Evolutionary conservation across 164 flowering plant genomes (phyloP).

Genomic region (Nelumbo lutea): DNA sequence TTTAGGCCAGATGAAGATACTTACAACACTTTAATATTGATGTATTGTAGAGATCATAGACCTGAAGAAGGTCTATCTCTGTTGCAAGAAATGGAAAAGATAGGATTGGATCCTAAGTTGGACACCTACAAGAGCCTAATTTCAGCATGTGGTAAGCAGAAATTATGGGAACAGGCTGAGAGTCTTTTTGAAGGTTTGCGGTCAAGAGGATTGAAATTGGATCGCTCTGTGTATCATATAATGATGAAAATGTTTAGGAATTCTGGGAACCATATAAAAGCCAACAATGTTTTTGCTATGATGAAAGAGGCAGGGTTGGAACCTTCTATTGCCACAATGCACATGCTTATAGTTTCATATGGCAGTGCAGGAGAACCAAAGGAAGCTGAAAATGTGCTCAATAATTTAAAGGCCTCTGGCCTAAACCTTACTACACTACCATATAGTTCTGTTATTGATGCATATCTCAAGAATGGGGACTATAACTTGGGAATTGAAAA

Average conservation of each 20-base stretch:
- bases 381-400: conserved; percentile 82
- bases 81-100: conserved; percentile 64
- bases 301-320: conserved; percentile 83
- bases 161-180: conserved; percentile 64
- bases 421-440: conserved; percentile 48
- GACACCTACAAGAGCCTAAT: conserved; percentile 85
- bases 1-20: conserved; percentile 76
- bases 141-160: conserved; percentile 69
- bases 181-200: conserved; percentile 62
- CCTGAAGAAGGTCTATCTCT: conserved; percentile 83
- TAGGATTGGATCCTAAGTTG: conserved; percentile 64
- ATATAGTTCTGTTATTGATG: conserved; percentile 87
- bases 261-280: conserved; percentile 62
- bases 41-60: conserved; percentile 83
- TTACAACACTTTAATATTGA: conserved; percentile 76
- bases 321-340: conserved; percentile 90
- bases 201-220: conserved; percentile 55
- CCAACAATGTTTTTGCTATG: conserved; percentile 53
- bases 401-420: conserved; percentile 46
- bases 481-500: conserved; percentile 60
- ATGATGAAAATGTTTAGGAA: conserved; percentile 88
- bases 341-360: conserved; percentile 89
- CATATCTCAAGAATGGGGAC: conserved; percentile 78
- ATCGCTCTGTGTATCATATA: conserved; percentile 83
- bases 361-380: conserved; percentile 75